Base-by-base conservation (phyloP, 2,329 filamentous ascomycete species). In the Dryadomyces sulphureus region DNA sequence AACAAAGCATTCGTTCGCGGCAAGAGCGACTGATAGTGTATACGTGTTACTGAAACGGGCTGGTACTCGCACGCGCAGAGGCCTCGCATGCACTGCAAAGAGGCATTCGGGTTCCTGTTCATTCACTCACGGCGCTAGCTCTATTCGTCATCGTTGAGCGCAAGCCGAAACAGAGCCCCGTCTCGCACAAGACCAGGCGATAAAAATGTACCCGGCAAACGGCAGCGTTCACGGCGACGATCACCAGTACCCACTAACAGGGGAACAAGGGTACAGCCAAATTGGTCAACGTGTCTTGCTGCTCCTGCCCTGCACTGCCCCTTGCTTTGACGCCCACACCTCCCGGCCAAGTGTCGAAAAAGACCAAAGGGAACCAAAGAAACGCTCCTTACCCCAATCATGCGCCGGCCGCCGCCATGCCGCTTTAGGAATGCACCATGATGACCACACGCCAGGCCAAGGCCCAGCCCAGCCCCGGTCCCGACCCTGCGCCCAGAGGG, bases 391-490 rank as follows among this genome's bases (percentile, higher is more conserved):
- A 17, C 43, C 14, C 19, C 36, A 38, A 38, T 22, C 36, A 38
- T 22, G 11, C 11, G 35, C 46, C 41, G 44, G 48, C 44, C 20
- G 42, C 36, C 49, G 42, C 50, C 43, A 47, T 49, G 21, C 51
- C 46, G 7, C 7, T 24, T 53, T 41, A 8, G 48, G 51, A 4
- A 39, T 43, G 42, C 48, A 48, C 45, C 49, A 53, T 53, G 51
- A 53, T 52, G 45, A 32, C 11, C 40, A 16, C 39, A 45, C 44
- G 32, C 49, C 45, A 48, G 22, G n/a, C 47, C n/a, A n/a, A n/a
- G n/a, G n/a, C n/a, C n/a, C 42, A 43, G 48, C 46, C 47, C 41
- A 45, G 46, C 48, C 48, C 38, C 42, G 27, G 30, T 43, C 38
- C 19, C 32, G 21, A 17, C 14, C 27, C 16, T 9, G 27, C 27